Base-by-base conservation (phyloP, 352 stramenopile species). In the Globisporangium ultimum region DNA sequence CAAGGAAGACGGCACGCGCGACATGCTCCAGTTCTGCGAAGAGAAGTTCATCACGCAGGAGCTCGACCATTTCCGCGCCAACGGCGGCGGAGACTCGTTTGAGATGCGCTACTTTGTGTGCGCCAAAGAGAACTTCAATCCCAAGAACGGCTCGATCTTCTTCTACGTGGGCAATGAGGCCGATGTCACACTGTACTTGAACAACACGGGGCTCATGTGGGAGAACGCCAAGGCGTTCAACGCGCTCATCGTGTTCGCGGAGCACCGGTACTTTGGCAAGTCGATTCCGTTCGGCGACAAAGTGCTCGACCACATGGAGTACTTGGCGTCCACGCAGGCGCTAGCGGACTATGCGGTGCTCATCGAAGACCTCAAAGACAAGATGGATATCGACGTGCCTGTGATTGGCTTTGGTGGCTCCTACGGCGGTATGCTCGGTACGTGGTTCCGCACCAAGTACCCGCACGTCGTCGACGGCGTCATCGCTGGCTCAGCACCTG, bases 271-370 rank as follows among this genome's bases (percentile, higher is more conserved):
- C 69, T 91, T 91, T 60, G 82, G 82, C 58, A 74, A 86, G 53
- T 89, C 77, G n/a, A 58, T 90, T 0, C 80, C 84, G 5, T 88
- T 83, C 49, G 65, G 65, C 18, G 66, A 83, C 41, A 69, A 72
- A 4, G 68, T 80, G 21, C 48, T 76, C 50, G 57, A 83, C n/a
- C 68, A 85, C 63, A 72, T 91, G 68, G 55, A 84, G 38, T 97
- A 87, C 51, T 67, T 95, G 12, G 88, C 81, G 6, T 87, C 83
- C 0, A 78, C 93, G 18, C 94, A 98, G 68, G 68, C 78, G 18
- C 61, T 97, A 2, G 84, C 80, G 0, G 88, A 97, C 64, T 91
- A 82, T 60, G 73, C 78, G 0, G 67, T 77, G 59, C 59, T 93
- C 10, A 63, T 93, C 9, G 51, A 79, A 17, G 21, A 58, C 15